A percentile compares a stretch with the other conserved stretches of the same genome.
Conservation (phyloP, 495 filamentous ascomycete genomes). For the Hyaloscypha variabilis region DNA sequence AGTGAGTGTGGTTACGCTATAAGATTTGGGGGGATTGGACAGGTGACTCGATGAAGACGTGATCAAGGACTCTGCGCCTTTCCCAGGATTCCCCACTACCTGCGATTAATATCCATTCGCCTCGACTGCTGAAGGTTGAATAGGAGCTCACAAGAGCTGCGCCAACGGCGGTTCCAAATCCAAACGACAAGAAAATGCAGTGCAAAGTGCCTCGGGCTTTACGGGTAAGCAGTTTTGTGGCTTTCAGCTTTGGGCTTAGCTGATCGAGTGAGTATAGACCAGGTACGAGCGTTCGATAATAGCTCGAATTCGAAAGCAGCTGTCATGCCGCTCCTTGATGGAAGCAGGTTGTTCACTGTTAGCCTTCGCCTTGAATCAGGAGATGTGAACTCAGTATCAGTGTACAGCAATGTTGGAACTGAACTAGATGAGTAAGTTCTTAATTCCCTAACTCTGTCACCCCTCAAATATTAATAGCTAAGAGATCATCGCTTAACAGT, state of each 20-base stretch:
- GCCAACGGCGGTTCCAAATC: not conserved
- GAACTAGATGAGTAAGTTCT: slow-evolving; percentile 8
- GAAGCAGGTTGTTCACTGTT: not conserved
- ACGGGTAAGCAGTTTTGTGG: not conserved
- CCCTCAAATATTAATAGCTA: not conserved
- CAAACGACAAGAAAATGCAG: not conserved
- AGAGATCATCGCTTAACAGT: not conserved
- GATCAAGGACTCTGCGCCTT: slow-evolving; percentile 2
- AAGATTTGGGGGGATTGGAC: not conserved
- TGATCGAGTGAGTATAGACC: slow-evolving; percentile 1
- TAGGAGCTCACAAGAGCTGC: slow-evolving; percentile 1
- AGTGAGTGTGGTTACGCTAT: not conserved
- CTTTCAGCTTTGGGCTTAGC: not conserved
- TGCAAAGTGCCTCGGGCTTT: not conserved
- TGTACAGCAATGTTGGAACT: not conserved
- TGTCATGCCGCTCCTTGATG: slow-evolving; percentile 1
- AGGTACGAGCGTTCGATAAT: not conserved
- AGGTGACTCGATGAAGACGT: not conserved
- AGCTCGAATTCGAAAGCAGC: not conserved
- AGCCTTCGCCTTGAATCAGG: not conserved
- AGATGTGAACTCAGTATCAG: not conserved
- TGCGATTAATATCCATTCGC: slow-evolving; percentile 6
- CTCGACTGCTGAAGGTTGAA: not conserved
- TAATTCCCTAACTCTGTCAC: slow-evolving; percentile 1
- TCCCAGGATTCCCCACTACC: slow-evolving; percentile 1